Evolutionary conservation across 192 early-diverging fungal species (phyloP), one percentile per base, ranked within the genome.

Genomic region (Diversispora epigaea): DNA sequence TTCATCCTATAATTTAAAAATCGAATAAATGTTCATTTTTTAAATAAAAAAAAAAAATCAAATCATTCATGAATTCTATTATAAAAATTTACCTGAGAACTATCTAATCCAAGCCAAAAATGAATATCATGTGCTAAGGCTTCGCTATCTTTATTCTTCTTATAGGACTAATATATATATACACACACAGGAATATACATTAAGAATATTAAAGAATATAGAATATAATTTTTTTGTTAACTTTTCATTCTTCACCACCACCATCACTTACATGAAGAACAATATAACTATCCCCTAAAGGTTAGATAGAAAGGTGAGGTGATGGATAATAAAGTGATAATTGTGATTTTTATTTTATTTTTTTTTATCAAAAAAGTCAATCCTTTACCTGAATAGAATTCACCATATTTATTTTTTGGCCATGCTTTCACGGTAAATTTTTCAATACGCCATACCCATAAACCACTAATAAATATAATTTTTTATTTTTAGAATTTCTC

Each of bases 21-120:
- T n/a, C n/a, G n/a, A n/a, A n/a, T n/a, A n/a, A n/a, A n/a, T n/a
- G n/a, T n/a, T n/a, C n/a, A n/a, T n/a, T n/a, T n/a, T 32, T 32
- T 32, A 32, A 32, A n/a, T n/a, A n/a, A 32, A 32, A 32, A 32
- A 32, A 32, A 32, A 32, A 32, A 32, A 32, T 32, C 25, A 32
- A 32, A 32, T n/a, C n/a, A n/a, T n/a, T n/a, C n/a, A n/a, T n/a
- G n/a, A 64, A 61, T 69, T 14, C 32, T 56, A 15, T 40, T 41
- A 55, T 71, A 76, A 52, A 81, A 49, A 21, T 40, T 67, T 74
- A 80, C 89, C 75, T 94, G 92, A 49, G 80, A 84, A 12, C 91
- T 92, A 57, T 92, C 86, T 17, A 85, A 68, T 17, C 93, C 93
- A 56, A 94, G 85, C 93, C 93, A 94, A 76, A 94, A 94, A 81